These are phyloP conservation scores for Physcomitrellopsis africana DNA, from an alignment of 225 moss, liverwort and hornwort species.

Conservation along the genomic window DNA sequence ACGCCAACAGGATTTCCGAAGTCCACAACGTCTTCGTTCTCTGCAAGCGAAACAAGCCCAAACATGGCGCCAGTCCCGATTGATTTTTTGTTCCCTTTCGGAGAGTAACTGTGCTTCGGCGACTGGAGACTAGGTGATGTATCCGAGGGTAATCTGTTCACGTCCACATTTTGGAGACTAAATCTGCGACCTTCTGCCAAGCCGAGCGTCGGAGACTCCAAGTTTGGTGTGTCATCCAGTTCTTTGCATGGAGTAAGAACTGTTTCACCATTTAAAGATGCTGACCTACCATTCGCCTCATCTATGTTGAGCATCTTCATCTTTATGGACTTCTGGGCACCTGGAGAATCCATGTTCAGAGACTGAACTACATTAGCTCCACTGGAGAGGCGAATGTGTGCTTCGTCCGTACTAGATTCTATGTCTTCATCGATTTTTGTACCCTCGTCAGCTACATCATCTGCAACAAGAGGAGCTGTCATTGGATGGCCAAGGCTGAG, in stretches of 20 bases:
- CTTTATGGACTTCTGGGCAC: constrained; percentile 6
- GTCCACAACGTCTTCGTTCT: constrained; percentile 53
- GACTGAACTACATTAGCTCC: constrained; percentile 33
- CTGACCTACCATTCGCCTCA: not conserved
- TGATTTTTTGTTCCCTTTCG: constrained; percentile 46
- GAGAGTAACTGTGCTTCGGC: constrained; percentile 74
- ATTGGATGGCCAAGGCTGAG: constrained; percentile 61
- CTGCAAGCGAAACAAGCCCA: constrained; percentile 52
- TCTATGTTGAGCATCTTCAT: not conserved
- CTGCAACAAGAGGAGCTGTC: constrained; percentile 43
- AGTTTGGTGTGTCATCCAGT: constrained; percentile 40
- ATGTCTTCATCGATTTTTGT: constrained; percentile 51
- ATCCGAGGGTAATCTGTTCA: constrained; percentile 20
- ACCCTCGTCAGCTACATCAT: constrained; percentile 41
- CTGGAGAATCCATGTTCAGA: constrained; percentile 46
- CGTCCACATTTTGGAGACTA: constrained; percentile 30
- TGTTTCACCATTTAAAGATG: not conserved
- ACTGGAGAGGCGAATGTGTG: constrained; percentile 22
- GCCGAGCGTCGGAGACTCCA: constrained; percentile 45
- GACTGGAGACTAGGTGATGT: constrained; percentile 55
- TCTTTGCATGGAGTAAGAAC: constrained; percentile 9
- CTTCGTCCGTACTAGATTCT: constrained; percentile 30
- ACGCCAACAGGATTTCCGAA: constrained; percentile 41
- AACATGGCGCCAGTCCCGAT: constrained; percentile 36
- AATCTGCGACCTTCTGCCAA: constrained; percentile 54